These are phyloP conservation scores for Teratosphaeria epicoccoides DNA, from an alignment of 2,329 filamentous ascomycete species.

Conservation along the genomic window DNA sequence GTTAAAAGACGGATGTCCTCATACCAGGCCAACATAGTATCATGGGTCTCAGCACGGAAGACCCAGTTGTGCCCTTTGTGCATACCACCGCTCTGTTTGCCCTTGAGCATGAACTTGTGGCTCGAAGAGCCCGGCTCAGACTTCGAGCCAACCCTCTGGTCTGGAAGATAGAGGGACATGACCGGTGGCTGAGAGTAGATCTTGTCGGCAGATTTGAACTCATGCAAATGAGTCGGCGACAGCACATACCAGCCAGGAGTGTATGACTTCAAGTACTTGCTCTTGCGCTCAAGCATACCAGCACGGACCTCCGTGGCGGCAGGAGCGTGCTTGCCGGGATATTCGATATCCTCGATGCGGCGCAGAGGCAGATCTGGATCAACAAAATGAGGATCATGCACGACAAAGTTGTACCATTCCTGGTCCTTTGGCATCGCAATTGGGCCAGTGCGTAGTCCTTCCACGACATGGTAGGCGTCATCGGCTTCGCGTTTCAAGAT, in stretches of 20 bases:
- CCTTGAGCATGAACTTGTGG: constrained; percentile 97
- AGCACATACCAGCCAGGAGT: constrained; percentile 95
- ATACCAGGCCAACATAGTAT: constrained; percentile 97
- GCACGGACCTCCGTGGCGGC: constrained; percentile 76
- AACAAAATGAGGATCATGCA: constrained; percentile 72
- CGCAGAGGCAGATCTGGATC: constrained; percentile 73
- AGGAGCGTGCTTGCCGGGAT: constrained; percentile 80
- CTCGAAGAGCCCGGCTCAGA: constrained; percentile 73
- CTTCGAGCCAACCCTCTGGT: constrained; percentile 90
- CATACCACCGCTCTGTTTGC: constrained; percentile 88
- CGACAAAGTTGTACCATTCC: constrained; percentile 80
- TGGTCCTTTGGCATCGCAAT: constrained; percentile 88
- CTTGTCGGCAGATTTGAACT: constrained; percentile 97
- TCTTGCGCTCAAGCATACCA: constrained; percentile 90
- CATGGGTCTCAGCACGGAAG: constrained; percentile 59
- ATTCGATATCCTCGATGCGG: constrained; percentile 70
- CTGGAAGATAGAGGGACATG: constrained; percentile 90
- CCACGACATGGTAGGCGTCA: constrained; percentile 63
- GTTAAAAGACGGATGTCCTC: constrained; percentile 85
- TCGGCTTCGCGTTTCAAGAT: constrained; percentile 89
- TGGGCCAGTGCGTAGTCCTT: constrained; percentile 72
- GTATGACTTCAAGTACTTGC: constrained; percentile 97
- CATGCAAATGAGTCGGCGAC: constrained; percentile 91
- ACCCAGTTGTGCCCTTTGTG: constrained; percentile 68
- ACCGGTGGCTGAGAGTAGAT: constrained; percentile 70